Percentiles rank a stretch among this genome's conserved stretches.
These are phyloP conservation scores for Zygosaccharomyces kombuchaensis DNA, from an alignment of 805 yeast genomes.

Conservation along the genomic window DNA sequence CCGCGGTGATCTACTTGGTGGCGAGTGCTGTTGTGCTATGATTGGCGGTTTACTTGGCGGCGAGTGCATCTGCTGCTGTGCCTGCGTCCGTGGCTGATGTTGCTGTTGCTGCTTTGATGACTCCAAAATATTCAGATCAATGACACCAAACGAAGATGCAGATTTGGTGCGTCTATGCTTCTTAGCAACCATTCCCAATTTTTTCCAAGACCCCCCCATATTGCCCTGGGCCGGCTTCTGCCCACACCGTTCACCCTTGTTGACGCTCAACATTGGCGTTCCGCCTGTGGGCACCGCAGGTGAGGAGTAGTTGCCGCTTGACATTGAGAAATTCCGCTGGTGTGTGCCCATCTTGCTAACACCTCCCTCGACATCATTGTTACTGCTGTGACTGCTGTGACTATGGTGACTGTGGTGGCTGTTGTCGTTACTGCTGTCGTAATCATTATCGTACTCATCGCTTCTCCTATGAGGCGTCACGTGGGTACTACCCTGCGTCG, in stretches of 20 bases:
- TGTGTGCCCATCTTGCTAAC: not conserved
- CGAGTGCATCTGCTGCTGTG: not conserved
- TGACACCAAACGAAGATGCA: slow-evolving; percentile 29
- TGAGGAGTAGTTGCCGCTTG: slow-evolving; percentile 11
- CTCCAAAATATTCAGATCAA: slow-evolving; percentile 28
- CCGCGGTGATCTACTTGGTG: slow-evolving; percentile 1
- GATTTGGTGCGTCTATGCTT: slow-evolving; percentile 30
- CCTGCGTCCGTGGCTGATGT: not conserved
- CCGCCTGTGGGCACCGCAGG: slow-evolving; percentile 16
- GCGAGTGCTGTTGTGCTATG: not conserved
- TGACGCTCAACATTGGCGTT: slow-evolving; percentile 24
- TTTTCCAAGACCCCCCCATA: slow-evolving; percentile 1
- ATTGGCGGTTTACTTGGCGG: not conserved
- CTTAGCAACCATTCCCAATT: slow-evolving; percentile 11
- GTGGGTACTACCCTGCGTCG: not conserved
- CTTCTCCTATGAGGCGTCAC: slow-evolving; percentile 1
- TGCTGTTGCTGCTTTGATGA: slow-evolving; percentile 10
- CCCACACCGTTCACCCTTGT: slow-evolving; percentile 2
- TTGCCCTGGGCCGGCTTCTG: not conserved
- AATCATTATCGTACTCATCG: slow-evolving; percentile 3
- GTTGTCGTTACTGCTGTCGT: slow-evolving; percentile 5
- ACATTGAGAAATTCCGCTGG: slow-evolving; percentile 23
- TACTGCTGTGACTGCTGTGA: slow-evolving; percentile 5
- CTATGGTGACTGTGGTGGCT: slow-evolving; percentile 6
- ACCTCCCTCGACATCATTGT: not conserved